A percentile compares a stretch with the other conserved stretches of the same genome.
Conservation (phyloP, 2,329 filamentous ascomycete genomes). For the Hypoxylon sp. region DNA sequence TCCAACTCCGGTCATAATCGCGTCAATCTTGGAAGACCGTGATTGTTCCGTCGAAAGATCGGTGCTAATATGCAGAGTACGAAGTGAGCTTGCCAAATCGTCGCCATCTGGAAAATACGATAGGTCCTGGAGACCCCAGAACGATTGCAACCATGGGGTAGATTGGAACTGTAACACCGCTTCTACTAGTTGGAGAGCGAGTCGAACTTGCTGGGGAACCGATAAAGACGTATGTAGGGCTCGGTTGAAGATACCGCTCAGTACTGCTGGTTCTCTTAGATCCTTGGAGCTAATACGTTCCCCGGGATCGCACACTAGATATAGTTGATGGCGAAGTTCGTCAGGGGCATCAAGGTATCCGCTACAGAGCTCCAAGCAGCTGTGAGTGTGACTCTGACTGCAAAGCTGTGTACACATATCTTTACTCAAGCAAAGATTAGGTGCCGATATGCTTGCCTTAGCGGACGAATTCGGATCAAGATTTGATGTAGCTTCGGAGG, state of each 20-base stretch:
- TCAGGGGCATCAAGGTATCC: background rate
- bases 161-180: constrained; percentile 23
- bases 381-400: background rate
- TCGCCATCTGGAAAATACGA: constrained; percentile 2
- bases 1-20: background rate
- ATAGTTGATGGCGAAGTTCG: background rate
- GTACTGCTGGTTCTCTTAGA: background rate
- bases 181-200: constrained; percentile 31
- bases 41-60: background rate
- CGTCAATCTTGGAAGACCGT: background rate
- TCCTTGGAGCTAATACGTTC: background rate
- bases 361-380: background rate
- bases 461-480: background rate
- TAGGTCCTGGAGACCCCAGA: background rate
- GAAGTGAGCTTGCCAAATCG: background rate
- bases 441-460: background rate
- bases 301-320: background rate
- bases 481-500: background rate
- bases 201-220: constrained; percentile 28
- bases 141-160: constrained; percentile 13
- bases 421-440: background rate
- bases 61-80: background rate
- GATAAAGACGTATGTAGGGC: constrained; percentile 19
- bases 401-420: constrained; percentile 1
- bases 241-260: background rate